phyloP scores from a whole-genome alignment of 2,329 filamentous ascomycete species.

The Penicillium paneum region DNA sequence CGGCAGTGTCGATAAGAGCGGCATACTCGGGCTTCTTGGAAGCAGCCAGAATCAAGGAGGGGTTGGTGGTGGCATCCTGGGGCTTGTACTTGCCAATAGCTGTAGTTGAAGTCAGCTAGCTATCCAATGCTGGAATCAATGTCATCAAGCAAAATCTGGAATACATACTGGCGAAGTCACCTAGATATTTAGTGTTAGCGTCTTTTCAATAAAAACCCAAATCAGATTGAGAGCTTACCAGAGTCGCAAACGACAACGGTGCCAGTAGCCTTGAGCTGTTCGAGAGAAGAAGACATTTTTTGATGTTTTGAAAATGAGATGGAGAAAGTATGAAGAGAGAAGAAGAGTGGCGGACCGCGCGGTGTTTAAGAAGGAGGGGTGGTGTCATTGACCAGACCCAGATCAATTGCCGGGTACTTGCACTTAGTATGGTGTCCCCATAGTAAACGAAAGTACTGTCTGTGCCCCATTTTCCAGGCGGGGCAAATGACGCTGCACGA shows the following conservation, averaged over 20 bases:
- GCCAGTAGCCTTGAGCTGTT: conserved; percentile 95
- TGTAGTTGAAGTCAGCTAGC: conserved; percentile 37
- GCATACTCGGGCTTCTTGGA: conserved; percentile 98
- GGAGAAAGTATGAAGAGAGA: conserved; percentile 19
- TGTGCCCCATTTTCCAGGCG: conserved; percentile 11
- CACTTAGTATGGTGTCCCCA: neutral
- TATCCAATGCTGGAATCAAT: neutral
- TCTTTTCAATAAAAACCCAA: conserved; percentile 14
- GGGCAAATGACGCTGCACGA: conserved; percentile 27
- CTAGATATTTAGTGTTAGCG: conserved; percentile 41
- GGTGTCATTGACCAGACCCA: conserved; percentile 16
- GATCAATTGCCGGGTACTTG: conserved; percentile 15
- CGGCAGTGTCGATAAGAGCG: conserved; percentile 80
- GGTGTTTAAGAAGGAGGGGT: conserved; percentile 24
- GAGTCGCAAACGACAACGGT: conserved; percentile 98
- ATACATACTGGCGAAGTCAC: conserved; percentile 73
- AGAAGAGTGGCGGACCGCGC: conserved; percentile 18
- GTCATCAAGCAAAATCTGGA: conserved; percentile 11
- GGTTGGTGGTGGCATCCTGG: conserved; percentile 99
- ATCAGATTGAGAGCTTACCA: conserved; percentile 56
- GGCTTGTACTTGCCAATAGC: conserved; percentile 99
- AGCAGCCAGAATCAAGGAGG: conserved; percentile 94
- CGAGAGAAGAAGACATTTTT: conserved; percentile 80
- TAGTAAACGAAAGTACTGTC: conserved; percentile 15
- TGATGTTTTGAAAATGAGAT: neutral